Evolutionary conservation across 495 filamentous ascomycete genomes (phyloP).

Genomic region (Trichoderma reesei): DNA sequence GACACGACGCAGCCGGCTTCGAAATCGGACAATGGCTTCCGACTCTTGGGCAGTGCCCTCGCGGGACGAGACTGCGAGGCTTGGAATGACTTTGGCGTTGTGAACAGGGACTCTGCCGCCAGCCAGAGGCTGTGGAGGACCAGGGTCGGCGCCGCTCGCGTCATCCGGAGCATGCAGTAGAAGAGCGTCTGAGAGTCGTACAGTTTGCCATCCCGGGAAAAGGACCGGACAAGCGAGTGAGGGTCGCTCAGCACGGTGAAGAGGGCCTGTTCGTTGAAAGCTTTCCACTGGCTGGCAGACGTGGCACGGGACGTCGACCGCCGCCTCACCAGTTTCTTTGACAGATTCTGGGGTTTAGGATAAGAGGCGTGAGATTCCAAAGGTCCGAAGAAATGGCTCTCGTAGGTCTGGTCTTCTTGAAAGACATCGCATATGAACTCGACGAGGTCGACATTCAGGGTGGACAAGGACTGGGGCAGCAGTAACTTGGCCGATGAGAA

Average conservation of each 20-base stretch:
- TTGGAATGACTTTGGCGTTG: constrained; percentile 49
- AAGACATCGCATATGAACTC: constrained; percentile 44
- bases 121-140: constrained; percentile 72
- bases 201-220: constrained; percentile 39
- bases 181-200: constrained; percentile 42
- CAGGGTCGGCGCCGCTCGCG: constrained; percentile 40
- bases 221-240: constrained; percentile 53
- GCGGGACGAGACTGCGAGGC: constrained; percentile 29
- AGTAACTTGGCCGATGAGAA: constrained; percentile 12
- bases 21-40: constrained; percentile 27
- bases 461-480: constrained; percentile 34
- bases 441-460: constrained; percentile 36
- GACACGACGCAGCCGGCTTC: constrained; percentile 42
- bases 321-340: neutral
- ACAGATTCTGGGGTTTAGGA: constrained; percentile 18
- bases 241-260: constrained; percentile 65
- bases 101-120: constrained; percentile 57
- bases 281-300: constrained; percentile 32
- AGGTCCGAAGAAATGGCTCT: constrained; percentile 34
- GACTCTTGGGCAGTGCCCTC: constrained; percentile 29
- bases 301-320: neutral
- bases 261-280: constrained; percentile 62
- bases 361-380: neutral
- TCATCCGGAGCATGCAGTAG: constrained; percentile 45
- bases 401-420: constrained; percentile 39